Percentiles rank a stretch among this genome's conserved stretches.
Conservation (phyloP, 305 asterid genomes). For the Fraxinus sp. region DNA sequence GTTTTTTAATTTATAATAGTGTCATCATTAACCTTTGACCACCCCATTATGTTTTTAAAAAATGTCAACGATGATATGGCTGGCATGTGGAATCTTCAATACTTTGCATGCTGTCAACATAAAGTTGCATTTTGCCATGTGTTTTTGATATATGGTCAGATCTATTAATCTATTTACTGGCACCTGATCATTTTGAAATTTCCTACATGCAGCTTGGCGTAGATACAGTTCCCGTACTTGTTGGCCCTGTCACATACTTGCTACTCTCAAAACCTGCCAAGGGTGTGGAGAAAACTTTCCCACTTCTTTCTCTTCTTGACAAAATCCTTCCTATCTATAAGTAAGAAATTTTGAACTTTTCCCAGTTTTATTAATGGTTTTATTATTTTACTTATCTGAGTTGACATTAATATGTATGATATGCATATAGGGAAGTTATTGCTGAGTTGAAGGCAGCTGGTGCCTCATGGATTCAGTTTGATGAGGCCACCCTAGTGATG, state of each 20-base stretch:
- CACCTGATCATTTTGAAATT: not conserved
- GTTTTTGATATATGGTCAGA: not conserved
- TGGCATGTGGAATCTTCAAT: not conserved
- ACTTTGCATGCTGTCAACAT: not conserved
- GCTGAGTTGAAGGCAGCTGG: conserved; percentile 20
- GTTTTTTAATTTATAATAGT: not conserved
- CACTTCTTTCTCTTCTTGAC: not conserved
- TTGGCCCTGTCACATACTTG: not conserved
- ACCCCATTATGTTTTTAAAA: not conserved
- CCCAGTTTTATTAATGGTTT: not conserved
- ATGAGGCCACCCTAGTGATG: conserved; percentile 46
- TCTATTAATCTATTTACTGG: not conserved
- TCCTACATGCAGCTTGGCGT: conserved; percentile 30
- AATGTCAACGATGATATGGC: not conserved
- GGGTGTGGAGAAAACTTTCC: not conserved
- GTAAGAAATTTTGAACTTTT: conserved; percentile 9
- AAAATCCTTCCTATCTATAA: conserved; percentile 22
- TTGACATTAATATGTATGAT: not conserved
- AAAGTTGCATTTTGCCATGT: not conserved
- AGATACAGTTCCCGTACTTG: not conserved
- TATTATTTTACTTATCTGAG: not conserved
- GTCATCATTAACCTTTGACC: not conserved
- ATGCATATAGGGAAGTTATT: conserved; percentile 38
- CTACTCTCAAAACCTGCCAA: not conserved
- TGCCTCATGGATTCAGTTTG: conserved; percentile 46